Percentiles rank a stretch among this genome's conserved stretches.
phyloP scores from a whole-genome alignment of 371 early-diverging fungal genomes.

The Mortierella sp. region DNA sequence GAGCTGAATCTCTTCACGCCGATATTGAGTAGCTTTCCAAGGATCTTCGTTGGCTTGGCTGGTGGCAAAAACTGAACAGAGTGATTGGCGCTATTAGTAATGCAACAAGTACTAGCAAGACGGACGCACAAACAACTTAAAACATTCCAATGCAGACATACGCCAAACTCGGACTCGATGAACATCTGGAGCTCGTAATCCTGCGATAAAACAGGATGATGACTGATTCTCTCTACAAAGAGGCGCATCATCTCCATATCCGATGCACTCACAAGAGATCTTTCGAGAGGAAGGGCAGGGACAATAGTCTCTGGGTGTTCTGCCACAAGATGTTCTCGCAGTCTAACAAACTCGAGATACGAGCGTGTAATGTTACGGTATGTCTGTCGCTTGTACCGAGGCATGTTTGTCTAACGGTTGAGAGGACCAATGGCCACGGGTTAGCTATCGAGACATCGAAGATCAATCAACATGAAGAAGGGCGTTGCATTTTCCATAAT shows the following conservation, averaged over 20 bases:
- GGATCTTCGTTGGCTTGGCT: constrained; percentile 35
- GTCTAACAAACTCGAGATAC: constrained; percentile 42
- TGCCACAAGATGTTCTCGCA: constrained; percentile 45
- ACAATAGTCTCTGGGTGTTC: constrained; percentile 51
- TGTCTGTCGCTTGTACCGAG: constrained; percentile 44
- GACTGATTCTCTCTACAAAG: constrained; percentile 42
- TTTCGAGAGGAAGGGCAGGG: constrained; percentile 43
- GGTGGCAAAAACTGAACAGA: constrained; percentile 34
- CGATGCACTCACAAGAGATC: constrained; percentile 34
- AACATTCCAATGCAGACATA: too few species aligned
- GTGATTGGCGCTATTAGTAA: not conserved
- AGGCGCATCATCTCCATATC: constrained; percentile 42
- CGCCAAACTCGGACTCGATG: constrained; percentile 53
- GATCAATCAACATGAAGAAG: not conserved
- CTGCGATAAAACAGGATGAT: constrained; percentile 45
- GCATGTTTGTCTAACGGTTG: constrained; percentile 41
- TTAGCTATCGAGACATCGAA: not conserved
- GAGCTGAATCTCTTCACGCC: constrained; percentile 45
- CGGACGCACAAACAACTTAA: not conserved
- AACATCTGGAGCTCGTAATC: constrained; percentile 53
- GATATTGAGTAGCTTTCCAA: constrained; percentile 39
- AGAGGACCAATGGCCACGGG: not conserved
- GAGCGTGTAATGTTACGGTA: constrained; percentile 47
- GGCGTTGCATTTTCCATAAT: not conserved
- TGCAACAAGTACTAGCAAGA: too few species aligned